phyloP scores from a whole-genome alignment of 2,329 filamentous ascomycete genomes.

The Verticillium zaregamsianum region DNA sequence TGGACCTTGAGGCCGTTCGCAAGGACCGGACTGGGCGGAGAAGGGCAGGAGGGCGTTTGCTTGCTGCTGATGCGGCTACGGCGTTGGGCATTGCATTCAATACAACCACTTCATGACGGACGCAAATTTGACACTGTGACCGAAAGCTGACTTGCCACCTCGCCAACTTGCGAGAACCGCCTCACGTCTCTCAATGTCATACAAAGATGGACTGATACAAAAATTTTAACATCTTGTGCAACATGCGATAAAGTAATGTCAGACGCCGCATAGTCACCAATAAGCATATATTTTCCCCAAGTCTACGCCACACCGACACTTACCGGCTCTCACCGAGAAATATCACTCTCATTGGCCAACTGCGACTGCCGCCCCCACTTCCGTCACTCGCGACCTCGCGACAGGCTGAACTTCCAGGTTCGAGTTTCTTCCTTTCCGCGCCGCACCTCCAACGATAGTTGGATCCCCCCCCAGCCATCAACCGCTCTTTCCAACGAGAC shows the following conservation, averaged over 20 bases:
- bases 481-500: neutral
- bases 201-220: too few relatives aligned
- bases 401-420: neutral
- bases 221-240: too few relatives aligned
- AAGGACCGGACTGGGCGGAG: neutral
- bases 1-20: neutral
- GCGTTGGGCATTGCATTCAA: neutral
- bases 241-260: too few relatives aligned
- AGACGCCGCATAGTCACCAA: too few relatives aligned
- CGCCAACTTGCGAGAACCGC: too few relatives aligned
- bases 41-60: neutral
- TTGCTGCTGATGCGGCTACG: neutral
- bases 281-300: too few relatives aligned
- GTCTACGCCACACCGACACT: slow-evolving; percentile 1
- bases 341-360: neutral
- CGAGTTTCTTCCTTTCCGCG: neutral
- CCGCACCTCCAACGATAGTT: neutral
- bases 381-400: neutral
- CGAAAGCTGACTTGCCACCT: too few relatives aligned
- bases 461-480: neutral
- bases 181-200: too few relatives aligned
- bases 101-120: neutral
- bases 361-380: neutral
- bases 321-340: neutral
- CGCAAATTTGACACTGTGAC: too few relatives aligned